Percentiles rank a stretch among this genome's conserved stretches.
Evolutionary conservation across 345 rosid species (phyloP).

Genomic region (Microcos paniculata): DNA sequence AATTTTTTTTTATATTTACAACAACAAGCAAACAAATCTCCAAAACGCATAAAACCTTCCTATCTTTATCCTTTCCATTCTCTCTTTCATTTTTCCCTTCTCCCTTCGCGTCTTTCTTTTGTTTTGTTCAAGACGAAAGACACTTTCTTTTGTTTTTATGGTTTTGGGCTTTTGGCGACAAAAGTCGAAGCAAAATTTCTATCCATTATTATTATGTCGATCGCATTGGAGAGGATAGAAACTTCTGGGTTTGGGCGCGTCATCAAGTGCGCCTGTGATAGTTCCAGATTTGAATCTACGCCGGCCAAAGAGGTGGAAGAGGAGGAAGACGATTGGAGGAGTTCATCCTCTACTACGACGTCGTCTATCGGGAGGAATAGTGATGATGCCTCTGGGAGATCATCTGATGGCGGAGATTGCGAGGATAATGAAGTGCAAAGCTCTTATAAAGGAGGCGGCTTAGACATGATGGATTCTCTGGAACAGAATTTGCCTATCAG

Average conservation of each 20-base stretch:
- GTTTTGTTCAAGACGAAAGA: not conserved
- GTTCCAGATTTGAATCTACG: not conserved
- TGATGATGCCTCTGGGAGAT: slow-evolving; percentile 35
- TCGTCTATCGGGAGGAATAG: slow-evolving; percentile 69
- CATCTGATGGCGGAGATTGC: slow-evolving; percentile 37
- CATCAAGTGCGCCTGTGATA: slow-evolving; percentile 4
- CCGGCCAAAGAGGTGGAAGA: slow-evolving; percentile 10
- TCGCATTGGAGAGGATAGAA: slow-evolving; percentile 31
- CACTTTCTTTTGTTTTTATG: not conserved
- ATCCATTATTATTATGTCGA: slow-evolving; percentile 37
- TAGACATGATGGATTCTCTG: slow-evolving; percentile 55
- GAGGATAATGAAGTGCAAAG: slow-evolving; percentile 64
- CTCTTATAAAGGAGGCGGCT: slow-evolving; percentile 46
- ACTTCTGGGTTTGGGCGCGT: slow-evolving; percentile 23
- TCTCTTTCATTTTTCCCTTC: not conserved
- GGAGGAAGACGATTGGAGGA: slow-evolving; percentile 24
- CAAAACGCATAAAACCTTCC: not conserved
- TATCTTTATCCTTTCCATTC: not conserved
- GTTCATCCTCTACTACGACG: slow-evolving; percentile 31
- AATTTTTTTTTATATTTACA: not conserved
- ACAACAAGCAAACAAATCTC: slow-evolving; percentile 11
- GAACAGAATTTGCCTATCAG: slow-evolving; percentile 67
- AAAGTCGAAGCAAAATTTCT: no score
- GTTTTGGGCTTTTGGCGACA: not conserved
- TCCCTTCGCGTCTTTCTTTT: not conserved